These are phyloP conservation scores for Fusarium napiforme DNA, from an alignment of 2,329 filamentous ascomycete genomes.

Conservation along the genomic window DNA sequence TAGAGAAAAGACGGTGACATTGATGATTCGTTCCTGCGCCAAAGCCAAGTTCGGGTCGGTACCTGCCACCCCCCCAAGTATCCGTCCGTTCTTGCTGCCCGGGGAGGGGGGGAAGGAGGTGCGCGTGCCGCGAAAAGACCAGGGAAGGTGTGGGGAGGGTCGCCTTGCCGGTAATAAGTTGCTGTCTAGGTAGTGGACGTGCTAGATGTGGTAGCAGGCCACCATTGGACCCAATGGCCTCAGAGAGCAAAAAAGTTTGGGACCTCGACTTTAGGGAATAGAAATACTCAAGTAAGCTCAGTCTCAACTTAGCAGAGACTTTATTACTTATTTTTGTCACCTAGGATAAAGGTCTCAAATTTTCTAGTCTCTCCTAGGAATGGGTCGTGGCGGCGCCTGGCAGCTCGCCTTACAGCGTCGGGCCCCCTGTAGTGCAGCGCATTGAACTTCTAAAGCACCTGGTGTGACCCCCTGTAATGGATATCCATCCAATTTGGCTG, in stretches of 20 bases:
- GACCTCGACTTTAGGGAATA: neutral
- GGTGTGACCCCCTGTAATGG: slow-evolving; percentile 11
- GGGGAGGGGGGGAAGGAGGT: slow-evolving; percentile 7
- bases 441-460: slow-evolving; percentile 5
- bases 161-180: slow-evolving; percentile 24
- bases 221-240: neutral
- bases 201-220: neutral
- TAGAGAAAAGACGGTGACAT: slow-evolving; percentile 41
- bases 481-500: slow-evolving; percentile 28
- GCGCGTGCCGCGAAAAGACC: slow-evolving; percentile 32
- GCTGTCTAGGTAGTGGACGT: slow-evolving; percentile 14
- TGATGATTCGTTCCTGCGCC: slow-evolving; percentile 40
- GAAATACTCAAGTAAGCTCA: neutral
- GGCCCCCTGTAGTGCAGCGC: slow-evolving; percentile 5
- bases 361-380: neutral
- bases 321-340: neutral
- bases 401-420: slow-evolving; percentile 17
- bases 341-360: neutral
- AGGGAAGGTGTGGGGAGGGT: slow-evolving; percentile 28
- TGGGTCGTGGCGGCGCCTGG: slow-evolving; percentile 14
- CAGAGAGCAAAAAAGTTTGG: neutral
- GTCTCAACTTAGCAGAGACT: neutral
- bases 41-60: slow-evolving; percentile 33
- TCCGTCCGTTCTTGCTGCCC: slow-evolving; percentile 7
- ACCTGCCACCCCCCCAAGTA: slow-evolving; percentile 34